Conservation (phyloP, 2,329 filamentous ascomycete species). For the Dothideomycetes sp. region DNA sequence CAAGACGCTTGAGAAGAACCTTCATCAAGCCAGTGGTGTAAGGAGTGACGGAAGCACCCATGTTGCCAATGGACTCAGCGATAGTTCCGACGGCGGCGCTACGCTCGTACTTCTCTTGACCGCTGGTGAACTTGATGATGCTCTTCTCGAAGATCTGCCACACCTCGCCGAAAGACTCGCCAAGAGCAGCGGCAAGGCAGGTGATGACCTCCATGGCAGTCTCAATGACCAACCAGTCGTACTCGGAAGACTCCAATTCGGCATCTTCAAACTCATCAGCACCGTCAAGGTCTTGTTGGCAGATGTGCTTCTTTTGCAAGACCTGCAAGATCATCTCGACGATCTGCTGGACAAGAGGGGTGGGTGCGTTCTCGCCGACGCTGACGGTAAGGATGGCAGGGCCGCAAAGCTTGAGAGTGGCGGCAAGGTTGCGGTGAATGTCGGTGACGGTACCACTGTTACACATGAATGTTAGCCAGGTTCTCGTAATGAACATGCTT, state of each 20-base stretch:
- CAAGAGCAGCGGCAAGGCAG: constrained; percentile 73
- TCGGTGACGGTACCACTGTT: constrained; percentile 77
- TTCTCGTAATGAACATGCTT: constrained; percentile 21
- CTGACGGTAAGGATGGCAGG: constrained; percentile 64
- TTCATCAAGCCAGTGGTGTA: constrained; percentile 70
- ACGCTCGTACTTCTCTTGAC: constrained; percentile 77
- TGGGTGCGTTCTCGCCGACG: constrained; percentile 47
- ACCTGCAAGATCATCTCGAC: constrained; percentile 67
- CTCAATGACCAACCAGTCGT: constrained; percentile 95
- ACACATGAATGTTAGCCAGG: constrained; percentile 19
- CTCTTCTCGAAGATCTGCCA: constrained; percentile 97
- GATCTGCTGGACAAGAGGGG: constrained; percentile 47
- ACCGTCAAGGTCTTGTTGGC: constrained; percentile 80
- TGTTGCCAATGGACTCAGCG: constrained; percentile 80
- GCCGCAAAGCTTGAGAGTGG: constrained; percentile 82
- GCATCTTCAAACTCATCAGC: constrained; percentile 65
- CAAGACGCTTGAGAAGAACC: constrained; percentile 74
- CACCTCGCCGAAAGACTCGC: constrained; percentile 69
- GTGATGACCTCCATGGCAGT: constrained; percentile 86
- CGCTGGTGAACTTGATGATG: constrained; percentile 77
- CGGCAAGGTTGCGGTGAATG: constrained; percentile 87
- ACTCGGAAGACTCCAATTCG: constrained; percentile 73
- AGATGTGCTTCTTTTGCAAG: constrained; percentile 83
- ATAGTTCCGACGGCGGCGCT: constrained; percentile 85
- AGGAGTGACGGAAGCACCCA: constrained; percentile 70